Evolutionary conservation across 202 grass and related monocot species (phyloP), one percentile per base, ranked within the genome.

Genomic region (Zoysia matrella): DNA sequence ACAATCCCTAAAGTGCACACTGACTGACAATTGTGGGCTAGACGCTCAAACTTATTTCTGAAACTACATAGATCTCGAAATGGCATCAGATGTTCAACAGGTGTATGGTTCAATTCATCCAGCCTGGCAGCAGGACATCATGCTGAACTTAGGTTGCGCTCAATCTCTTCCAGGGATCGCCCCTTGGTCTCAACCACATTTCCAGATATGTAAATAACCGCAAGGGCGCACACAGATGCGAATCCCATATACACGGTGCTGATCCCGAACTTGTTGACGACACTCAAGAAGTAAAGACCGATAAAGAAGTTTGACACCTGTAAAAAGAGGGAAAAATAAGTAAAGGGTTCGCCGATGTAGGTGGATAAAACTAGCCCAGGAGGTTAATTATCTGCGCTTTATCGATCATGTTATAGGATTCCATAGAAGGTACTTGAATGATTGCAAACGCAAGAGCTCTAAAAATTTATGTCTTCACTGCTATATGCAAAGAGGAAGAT

Each of bases 171-270:
- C 4, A 99, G 81, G 0, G 96, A 99, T 11, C 89, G 89, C 3
- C 96, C 96, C 72, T 96, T 99, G 7, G 96, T 99, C 81, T 99
- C 96, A 0, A 95, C 91, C 42, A 99, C 91, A 79, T 99, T 99
- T 13, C 92, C 49, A 60, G 81, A 56, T 79, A 99, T 96, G 86
- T 96, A 99, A 53, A 99, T 16, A 75, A 96, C 93, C 7, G 93
- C 93, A 63, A 99, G 81, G 73, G 83, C 52, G 11, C 96, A 99
- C 15, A 99, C 96, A 5, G 83, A 82, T 49, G 92, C 92, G 12
- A 99, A 99, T 65, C 96, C 96, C 80, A 92, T 55, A 74, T 99
- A 99, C 44, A 99, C 91, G 0, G 73, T 82, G 79, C 91, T 92
- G 60, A 99, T 99, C 12, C 96, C 96, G 42, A 96, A 96, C 79